A percentile compares a stretch with the other conserved stretches of the same genome.
Conservation (phyloP, 257 asterid genomes). For the Penstemon eatonii region DNA sequence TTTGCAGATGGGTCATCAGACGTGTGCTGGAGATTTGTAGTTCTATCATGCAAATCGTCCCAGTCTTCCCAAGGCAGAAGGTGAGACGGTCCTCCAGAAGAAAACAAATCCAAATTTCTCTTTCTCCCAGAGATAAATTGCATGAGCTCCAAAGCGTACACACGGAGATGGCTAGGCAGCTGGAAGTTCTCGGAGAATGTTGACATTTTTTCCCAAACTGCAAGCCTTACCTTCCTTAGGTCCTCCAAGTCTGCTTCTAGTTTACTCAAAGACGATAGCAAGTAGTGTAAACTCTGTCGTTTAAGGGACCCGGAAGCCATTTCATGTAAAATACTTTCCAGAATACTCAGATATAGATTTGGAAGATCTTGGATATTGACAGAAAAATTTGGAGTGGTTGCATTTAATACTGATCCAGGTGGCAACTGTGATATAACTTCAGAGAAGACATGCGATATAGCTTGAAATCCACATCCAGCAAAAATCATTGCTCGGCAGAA, state of each 20-base stretch:
- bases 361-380: slow-evolving; percentile 61
- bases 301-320: slow-evolving; percentile 47
- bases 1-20: slow-evolving; percentile 38
- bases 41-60: slow-evolving; percentile 51
- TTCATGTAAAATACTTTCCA: slow-evolving; percentile 62
- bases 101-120: slow-evolving; percentile 39
- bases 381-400: slow-evolving; percentile 29
- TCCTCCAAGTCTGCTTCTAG: slow-evolving; percentile 64
- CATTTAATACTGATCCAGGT: slow-evolving; percentile 34
- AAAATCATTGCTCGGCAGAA: slow-evolving; percentile 78
- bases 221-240: slow-evolving; percentile 59
- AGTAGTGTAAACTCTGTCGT: slow-evolving; percentile 43
- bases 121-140: slow-evolving; percentile 66
- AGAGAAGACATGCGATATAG: slow-evolving; percentile 49
- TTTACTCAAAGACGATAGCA: slow-evolving; percentile 78
- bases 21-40: slow-evolving; percentile 29
- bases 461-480: slow-evolving; percentile 67
- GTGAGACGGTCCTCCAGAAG: slow-evolving; percentile 36
- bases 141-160: slow-evolving; percentile 80
- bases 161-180: slow-evolving; percentile 69
- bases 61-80: slow-evolving; percentile 94
- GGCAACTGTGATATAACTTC: slow-evolving; percentile 42
- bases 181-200: slow-evolving; percentile 65
- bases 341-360: slow-evolving; percentile 58
- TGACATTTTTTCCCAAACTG: slow-evolving; percentile 77